Percentiles rank a stretch among this genome's conserved stretches.
These are phyloP conservation scores for Pyrenopolyporus hunteri DNA, from an alignment of 495 filamentous ascomycete genomes.

Conservation along the genomic window DNA sequence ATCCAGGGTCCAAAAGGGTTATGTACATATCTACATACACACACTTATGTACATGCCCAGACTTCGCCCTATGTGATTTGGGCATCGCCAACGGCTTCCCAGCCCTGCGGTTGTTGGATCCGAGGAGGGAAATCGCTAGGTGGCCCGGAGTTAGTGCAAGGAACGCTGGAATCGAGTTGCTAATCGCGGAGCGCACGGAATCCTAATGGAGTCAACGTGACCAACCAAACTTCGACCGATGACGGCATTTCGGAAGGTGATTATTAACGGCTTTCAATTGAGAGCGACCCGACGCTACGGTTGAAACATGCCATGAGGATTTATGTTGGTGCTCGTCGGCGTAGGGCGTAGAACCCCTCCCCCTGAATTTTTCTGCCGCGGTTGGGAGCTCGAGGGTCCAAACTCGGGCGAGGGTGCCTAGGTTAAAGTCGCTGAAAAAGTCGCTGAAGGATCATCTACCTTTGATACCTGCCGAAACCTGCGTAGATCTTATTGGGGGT, in stretches of 20 bases:
- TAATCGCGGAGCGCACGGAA: conserved; percentile 7
- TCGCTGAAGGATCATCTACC: too few species aligned
- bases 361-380: neutral
- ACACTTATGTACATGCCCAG: too few species aligned
- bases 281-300: conserved; percentile 11
- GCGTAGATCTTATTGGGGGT: too few species aligned
- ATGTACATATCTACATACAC: neutral
- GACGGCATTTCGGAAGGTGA: too few species aligned
- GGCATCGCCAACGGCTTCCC: too few species aligned
- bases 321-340: neutral
- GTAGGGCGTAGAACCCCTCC: neutral
- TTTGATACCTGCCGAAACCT: too few species aligned
- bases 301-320: neutral
- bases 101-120: conserved; percentile 2
- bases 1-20: conserved; percentile 12
- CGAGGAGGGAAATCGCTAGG: neutral
- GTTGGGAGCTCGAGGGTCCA: neutral
- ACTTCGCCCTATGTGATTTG: too few species aligned
- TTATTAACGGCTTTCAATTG: too few species aligned
- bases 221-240: neutral
- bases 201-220: conserved; percentile 5
- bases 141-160: neutral
- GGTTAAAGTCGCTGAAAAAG: too few species aligned
- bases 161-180: neutral
- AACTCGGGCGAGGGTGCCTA: too few species aligned